Evolutionary conservation across 345 rosid genomes (phyloP), one percentile per base, ranked within the genome.

Genomic region (Lenwebbia sp.): DNA sequence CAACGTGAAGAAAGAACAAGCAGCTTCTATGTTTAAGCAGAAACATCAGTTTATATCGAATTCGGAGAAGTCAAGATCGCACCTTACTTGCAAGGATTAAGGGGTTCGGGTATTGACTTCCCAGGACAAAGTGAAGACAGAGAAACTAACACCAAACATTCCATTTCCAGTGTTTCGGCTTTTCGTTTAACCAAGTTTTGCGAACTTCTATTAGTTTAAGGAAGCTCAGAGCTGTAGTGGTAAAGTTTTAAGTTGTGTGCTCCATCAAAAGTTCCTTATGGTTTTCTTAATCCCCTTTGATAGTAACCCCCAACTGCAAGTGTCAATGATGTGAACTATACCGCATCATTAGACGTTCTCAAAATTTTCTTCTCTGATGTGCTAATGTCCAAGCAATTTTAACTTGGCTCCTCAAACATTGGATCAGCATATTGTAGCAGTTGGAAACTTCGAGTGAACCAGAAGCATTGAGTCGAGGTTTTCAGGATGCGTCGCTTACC

Each of bases 91-190:
- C 86, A 84, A 81, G 86, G 51, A 65, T 87, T 41, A 33, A 82
- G 86, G 87, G 93, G 92, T 91, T 91, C 93, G 93, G 98, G 94
- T n/a, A 93, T 94, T 96, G 97, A 93, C 98, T 95, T 93, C 90
- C 91, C 87, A 87, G 22, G 58, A 74, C 54, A 75, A 44, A 33
- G 26, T 52, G 53, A 54, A 88, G 47, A 33, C 30, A 84, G 82
- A 85, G 84, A 75, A 65, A 74, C 82, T 17, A 85, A 87, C 50
- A 25, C 5, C 50, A 52, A 49, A 83, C 30, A 21, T 82, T 82
- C 7, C 47, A 37, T 70, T 70, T 21, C 81, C 14, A 0, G 23
- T 26, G 54, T 82, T 57, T 57, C 70, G 11, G 30, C 55, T 40
- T 40, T 37, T 78, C 41, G 2, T 37, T 70, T 37, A 41, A 70